Evolutionary conservation across 1,139 yeast genomes (phyloP), one percentile per base, ranked within the genome.

Genomic region (Candida freyschussii): DNA sequence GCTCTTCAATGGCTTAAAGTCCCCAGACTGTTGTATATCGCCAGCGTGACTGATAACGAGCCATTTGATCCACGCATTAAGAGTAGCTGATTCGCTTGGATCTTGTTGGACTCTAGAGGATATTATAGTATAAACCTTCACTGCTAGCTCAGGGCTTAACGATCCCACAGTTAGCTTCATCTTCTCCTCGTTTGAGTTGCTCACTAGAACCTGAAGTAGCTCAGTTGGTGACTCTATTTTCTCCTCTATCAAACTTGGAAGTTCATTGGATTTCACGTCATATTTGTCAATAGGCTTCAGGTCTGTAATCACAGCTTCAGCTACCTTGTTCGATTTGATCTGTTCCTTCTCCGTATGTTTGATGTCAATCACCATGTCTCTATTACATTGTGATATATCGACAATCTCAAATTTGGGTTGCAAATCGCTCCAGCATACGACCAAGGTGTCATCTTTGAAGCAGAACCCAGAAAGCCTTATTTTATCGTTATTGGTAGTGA

Each of bases 61-160:
- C 85, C 93, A 83, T 54, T 86, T 83, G 48, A 87, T 72, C 94
- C 96, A 83, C 32, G 72, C 69, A 42, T 79, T 78, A 41, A 87
- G 67, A 35, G 75, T 76, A 24, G 76, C 78, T 29, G 87, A 83
- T 46, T 86, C 73, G 20, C 67, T 59, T 7, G 77, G 75, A 7
- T 69, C 61, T 32, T 85, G 70, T 26, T 83, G 77, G 39, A 82
- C 68, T 50, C 78, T 68, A 48, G 78, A 83, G 4, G 86, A 78
- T 18, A 84, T 59, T 37, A 78, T 65, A 47, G 79, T 86, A 45
- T 82, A 64, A 25, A 85, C 62, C n/a, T 67, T 56, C 6, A 78
- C 75, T 1, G 86, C 85, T 33, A 75, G 63, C 2, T 73, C 59
- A 0, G 86, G 67, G 46, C 75, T 75, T 21, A 81, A 63, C 37